Evolutionary conservation across 208 protist species (phyloP), one percentile per base, ranked within the genome.

Genomic region (Jaenimonas drosophilae): DNA sequence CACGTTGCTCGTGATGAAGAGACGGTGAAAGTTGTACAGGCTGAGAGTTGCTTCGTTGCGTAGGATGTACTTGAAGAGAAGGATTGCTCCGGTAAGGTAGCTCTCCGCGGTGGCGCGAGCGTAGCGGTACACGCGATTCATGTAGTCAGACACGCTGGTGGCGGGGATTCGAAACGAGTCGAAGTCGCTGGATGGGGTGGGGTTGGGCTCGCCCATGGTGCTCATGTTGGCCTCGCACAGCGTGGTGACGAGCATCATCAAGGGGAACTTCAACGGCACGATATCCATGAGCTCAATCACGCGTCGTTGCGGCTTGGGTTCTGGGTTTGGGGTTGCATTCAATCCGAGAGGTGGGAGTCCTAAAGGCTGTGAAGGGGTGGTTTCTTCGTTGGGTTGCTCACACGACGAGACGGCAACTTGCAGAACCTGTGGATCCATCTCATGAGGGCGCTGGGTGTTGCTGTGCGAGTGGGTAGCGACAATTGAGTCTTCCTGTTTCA

Each of bases 21-120:
- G 67, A 1, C 94, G 87, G 47, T 97, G 92, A 6, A 93, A 80
- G 54, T 93, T 96, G 62, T 88, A 87, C 16, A 87, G 68, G 19
- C 70, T 96, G 37, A 97, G 70, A 12, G 82, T 65, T 46, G 93
- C 72, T 2, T 62, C 51, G 9, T 71, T 74, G 54, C 66, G 58
- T 38, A 86, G 54, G 19, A 73, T 67, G 46, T 94, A 87, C 43
- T 82, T 76, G 34, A 96, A 69, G 3, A 97, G 68, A 25, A 96
- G 82, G 26, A 97, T 47, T 2, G 96, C 61, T 12, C 84, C 76
- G 12, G 87, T 75, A 36, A 96, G 70, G 53, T 96, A 70, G n/a
- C 82, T 89, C 56, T 96, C 88, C 11, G 55, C 63, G 42, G 69
- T 83, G 56, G 88, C 77, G 9, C 56, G 24, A 41, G 78, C 79